phyloP scores from a whole-genome alignment of 1,284 basidiomycete species.

The Violaceomyces palustris region DNA sequence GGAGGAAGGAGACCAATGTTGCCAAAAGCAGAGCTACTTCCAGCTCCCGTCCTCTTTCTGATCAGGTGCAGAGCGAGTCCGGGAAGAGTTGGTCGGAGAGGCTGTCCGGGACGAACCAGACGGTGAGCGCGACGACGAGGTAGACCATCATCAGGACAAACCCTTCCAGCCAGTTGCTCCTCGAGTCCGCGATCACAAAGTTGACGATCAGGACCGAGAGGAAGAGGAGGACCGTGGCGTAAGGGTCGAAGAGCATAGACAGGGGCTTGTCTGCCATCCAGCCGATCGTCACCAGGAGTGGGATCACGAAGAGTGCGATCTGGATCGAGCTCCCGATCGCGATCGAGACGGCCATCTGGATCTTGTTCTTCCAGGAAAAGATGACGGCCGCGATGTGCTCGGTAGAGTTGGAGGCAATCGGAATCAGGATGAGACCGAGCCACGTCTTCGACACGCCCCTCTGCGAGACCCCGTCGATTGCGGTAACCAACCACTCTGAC shows the following conservation, averaged over 20 bases:
- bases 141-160: slow-evolving; percentile 42
- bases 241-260: slow-evolving; percentile 40
- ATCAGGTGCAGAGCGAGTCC: slow-evolving; percentile 4
- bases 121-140: slow-evolving; percentile 29
- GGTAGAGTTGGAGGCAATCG: slow-evolving; percentile 38
- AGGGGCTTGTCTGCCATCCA: slow-evolving; percentile 43
- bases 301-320: slow-evolving; percentile 44
- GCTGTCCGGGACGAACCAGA: slow-evolving; percentile 32
- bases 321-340: slow-evolving; percentile 45
- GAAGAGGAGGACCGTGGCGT: slow-evolving; percentile 42
- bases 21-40: too few species aligned
- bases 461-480: slow-evolving; percentile 31
- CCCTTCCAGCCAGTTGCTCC: slow-evolving; percentile 38
- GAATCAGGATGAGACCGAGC: slow-evolving; percentile 40
- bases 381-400: slow-evolving; percentile 43
- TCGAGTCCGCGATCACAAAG: slow-evolving; percentile 38
- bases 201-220: slow-evolving; percentile 38
- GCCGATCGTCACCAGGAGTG: slow-evolving; percentile 39
- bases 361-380: slow-evolving; percentile 42
- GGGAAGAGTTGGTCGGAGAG: slow-evolving; percentile 20
- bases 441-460: slow-evolving; percentile 33
- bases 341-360: slow-evolving; percentile 38
- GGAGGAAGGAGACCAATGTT: too few species aligned
- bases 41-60: too few species aligned
- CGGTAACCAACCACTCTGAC: slow-evolving; percentile 42